These are phyloP conservation scores for Wickerhamiella vanderwaltii DNA, from an alignment of 805 yeast species.

Conservation along the genomic window DNA sequence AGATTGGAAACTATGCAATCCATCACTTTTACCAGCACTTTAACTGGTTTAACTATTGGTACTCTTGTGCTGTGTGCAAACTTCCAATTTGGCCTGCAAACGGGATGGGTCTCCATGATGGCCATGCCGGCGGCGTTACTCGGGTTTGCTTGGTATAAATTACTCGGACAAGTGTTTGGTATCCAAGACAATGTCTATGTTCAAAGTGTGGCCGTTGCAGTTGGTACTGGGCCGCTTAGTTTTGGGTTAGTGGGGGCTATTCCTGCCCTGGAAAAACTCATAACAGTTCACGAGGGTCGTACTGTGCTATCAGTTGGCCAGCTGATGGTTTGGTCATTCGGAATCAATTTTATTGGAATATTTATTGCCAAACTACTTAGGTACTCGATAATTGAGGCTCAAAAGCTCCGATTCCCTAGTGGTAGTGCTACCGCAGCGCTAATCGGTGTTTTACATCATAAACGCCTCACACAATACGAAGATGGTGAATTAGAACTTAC, in stretches of 20 bases:
- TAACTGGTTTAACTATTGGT: slow-evolving; percentile 64
- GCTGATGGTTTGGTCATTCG: slow-evolving; percentile 68
- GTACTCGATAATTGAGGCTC: slow-evolving; percentile 74
- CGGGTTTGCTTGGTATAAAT: slow-evolving; percentile 72
- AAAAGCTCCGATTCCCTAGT: slow-evolving; percentile 82
- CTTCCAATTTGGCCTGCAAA: slow-evolving; percentile 91
- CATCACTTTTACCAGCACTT: not conserved
- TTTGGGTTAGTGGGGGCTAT: slow-evolving; percentile 91
- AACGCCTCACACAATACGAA: slow-evolving; percentile 24
- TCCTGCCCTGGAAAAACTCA: slow-evolving; percentile 87
- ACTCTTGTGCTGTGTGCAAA: slow-evolving; percentile 76
- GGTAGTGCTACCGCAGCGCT: slow-evolving; percentile 94
- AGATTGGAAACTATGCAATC: too few relatives aligned
- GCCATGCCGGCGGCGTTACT: slow-evolving; percentile 83
- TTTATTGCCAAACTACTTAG: slow-evolving; percentile 87
- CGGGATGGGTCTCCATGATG: slow-evolving; percentile 99
- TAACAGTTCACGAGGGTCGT: slow-evolving; percentile 53
- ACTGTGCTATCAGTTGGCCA: slow-evolving; percentile 36
- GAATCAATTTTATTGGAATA: slow-evolving; percentile 87
- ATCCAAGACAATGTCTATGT: slow-evolving; percentile 92
- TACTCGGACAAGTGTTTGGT: slow-evolving; percentile 35
- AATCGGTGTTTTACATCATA: slow-evolving; percentile 74
- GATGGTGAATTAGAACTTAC: slow-evolving; percentile 13
- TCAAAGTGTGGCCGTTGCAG: slow-evolving; percentile 90
- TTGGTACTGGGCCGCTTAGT: slow-evolving; percentile 94